These are phyloP conservation scores for Narthecium ossifragum DNA, from an alignment of 106 monocot species.

Conservation along the genomic window DNA sequence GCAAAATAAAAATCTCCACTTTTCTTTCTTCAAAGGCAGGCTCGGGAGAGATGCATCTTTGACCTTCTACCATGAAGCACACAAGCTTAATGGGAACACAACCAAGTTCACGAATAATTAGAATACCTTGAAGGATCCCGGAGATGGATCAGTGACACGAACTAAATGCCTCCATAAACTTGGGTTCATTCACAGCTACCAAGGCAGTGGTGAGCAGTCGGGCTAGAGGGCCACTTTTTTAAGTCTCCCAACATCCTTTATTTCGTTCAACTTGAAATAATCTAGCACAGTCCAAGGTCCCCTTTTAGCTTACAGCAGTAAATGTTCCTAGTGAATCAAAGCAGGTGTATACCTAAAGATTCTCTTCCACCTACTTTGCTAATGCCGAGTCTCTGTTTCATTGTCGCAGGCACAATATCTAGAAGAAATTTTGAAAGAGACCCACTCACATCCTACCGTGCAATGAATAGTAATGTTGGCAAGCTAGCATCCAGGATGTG, in stretches of 20 bases:
- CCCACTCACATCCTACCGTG: conserved; percentile 55
- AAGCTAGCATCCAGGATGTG: conserved; percentile 66
- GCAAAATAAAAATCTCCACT: conserved; percentile 80
- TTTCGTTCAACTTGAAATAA: conserved; percentile 60
- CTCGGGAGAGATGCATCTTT: conserved; percentile 33
- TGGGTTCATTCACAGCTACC: conserved; percentile 18
- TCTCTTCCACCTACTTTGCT: neutral
- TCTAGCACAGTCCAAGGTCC: conserved; percentile 32
- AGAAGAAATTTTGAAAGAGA: conserved; percentile 70
- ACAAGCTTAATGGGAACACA: conserved; percentile 31
- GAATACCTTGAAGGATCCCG: conserved; percentile 59
- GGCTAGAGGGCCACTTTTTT: conserved; percentile 76
- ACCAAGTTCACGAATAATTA: conserved; percentile 73
- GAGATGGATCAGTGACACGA: conserved; percentile 20
- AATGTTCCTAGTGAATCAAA: conserved; percentile 28
- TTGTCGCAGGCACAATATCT: conserved; percentile 56
- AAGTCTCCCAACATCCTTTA: conserved; percentile 42
- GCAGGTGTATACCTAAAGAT: too few species aligned
- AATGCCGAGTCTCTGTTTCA: too few species aligned
- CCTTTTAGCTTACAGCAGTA: conserved; percentile 87
- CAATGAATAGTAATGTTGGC: conserved; percentile 75
- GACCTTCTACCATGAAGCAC: conserved; percentile 23
- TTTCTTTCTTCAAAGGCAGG: conserved; percentile 41
- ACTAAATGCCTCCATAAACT: conserved; percentile 52
- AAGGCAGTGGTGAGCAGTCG: conserved; percentile 36